These are phyloP conservation scores for Dothistroma pini DNA, from an alignment of 2,329 filamentous ascomycete genomes.

Conservation along the genomic window DNA sequence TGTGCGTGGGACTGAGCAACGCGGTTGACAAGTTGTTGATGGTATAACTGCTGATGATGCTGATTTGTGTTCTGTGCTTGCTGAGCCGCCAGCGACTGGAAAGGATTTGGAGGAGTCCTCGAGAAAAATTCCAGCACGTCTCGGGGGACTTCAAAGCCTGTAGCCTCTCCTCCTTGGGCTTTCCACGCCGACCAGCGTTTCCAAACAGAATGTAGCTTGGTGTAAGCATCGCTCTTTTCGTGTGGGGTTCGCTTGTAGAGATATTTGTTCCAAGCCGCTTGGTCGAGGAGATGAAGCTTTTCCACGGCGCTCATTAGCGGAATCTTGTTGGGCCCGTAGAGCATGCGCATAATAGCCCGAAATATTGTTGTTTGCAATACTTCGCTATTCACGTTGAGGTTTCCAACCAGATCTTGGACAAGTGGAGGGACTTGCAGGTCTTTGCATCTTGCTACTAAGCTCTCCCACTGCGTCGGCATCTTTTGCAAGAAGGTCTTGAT, in stretches of 20 bases:
- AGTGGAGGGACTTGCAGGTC: constrained; percentile 51
- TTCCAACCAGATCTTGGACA: constrained; percentile 52
- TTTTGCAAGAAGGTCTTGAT: constrained; percentile 24
- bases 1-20: neutral
- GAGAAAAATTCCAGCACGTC: constrained; percentile 12
- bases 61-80: constrained; percentile 5
- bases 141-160: constrained; percentile 4
- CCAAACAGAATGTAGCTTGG: constrained; percentile 12
- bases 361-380: constrained; percentile 56
- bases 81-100: neutral
- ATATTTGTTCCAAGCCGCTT: constrained; percentile 17
- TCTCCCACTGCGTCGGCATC: constrained; percentile 25
- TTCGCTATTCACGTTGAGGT: constrained; percentile 49
- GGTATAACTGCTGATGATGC: constrained; percentile 3
- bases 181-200: constrained; percentile 8
- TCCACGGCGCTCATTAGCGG: constrained; percentile 17
- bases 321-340: constrained; percentile 37
- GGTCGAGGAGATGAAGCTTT: constrained; percentile 23
- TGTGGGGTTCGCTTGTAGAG: constrained; percentile 10
- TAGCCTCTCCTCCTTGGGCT: neutral
- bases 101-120: neutral
- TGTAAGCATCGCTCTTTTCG: constrained; percentile 17
- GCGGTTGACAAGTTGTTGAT: constrained; percentile 1
- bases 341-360: constrained; percentile 45
- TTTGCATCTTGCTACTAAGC: constrained; percentile 22